Percentiles rank a stretch among this genome's conserved stretches.
Evolutionary conservation across 2,329 filamentous ascomycete species (phyloP).

Genomic region (Neodidymelliopsis sp.): DNA sequence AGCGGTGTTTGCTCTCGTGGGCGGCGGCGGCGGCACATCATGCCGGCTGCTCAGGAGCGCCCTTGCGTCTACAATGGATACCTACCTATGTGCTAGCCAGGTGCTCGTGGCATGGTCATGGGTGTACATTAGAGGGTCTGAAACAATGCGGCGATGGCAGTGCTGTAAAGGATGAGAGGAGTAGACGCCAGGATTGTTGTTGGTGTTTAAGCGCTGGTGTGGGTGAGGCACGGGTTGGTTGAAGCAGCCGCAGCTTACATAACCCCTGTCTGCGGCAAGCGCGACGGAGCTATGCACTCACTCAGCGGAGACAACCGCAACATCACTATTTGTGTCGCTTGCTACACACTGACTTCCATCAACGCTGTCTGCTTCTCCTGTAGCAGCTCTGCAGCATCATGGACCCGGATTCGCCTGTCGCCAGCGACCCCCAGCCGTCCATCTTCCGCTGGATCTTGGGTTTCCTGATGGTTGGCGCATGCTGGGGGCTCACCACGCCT

Average conservation of each 20-base stretch:
- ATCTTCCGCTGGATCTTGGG: constrained; percentile 84
- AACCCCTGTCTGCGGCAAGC: not conserved
- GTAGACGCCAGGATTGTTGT: not conserved
- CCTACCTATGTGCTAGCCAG: not conserved
- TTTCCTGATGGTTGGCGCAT: constrained; percentile 88
- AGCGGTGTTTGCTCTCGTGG: constrained; percentile 7
- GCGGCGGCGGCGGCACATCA: too few species aligned
- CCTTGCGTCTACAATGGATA: constrained; percentile 2
- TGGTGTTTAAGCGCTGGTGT: constrained; percentile 1
- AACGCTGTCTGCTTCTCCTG: too few species aligned
- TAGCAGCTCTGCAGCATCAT: too few species aligned
- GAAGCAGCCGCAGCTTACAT: not conserved
- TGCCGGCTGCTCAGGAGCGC: constrained; percentile 6
- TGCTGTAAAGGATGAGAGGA: not conserved
- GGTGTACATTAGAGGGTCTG: not conserved
- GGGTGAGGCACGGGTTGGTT: not conserved
- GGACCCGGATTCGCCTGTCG: constrained; percentile 41
- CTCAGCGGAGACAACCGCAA: constrained; percentile 1
- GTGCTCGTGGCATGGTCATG: not conserved
- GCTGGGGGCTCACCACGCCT: constrained; percentile 88
- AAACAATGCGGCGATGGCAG: constrained; percentile 4
- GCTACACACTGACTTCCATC: too few species aligned
- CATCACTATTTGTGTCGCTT: not conserved
- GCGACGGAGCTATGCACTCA: not conserved
- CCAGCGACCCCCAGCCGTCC: constrained; percentile 44